Percentiles rank a stretch among this genome's conserved stretches.
Evolutionary conservation across 2,329 filamentous ascomycete genomes (phyloP).

Genomic region (Daldinia sp.): DNA sequence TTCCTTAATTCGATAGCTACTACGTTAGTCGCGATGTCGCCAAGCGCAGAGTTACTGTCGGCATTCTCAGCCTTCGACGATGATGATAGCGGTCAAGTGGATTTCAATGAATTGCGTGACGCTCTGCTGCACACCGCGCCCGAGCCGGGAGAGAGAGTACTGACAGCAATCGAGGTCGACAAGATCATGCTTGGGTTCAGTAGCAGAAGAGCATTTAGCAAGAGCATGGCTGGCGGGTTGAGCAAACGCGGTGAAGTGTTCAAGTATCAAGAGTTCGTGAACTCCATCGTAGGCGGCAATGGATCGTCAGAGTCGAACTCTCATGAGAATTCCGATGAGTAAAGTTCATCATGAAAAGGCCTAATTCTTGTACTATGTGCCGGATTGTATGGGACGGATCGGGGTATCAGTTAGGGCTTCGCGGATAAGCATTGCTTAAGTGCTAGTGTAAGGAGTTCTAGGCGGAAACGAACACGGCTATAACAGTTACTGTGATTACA

Average conservation of each 20-base stretch:
- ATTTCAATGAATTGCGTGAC: conserved; percentile 81
- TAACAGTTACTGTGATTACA: not conserved
- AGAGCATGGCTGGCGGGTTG: conserved; percentile 56
- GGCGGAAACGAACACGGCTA: not conserved
- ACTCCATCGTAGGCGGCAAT: conserved; percentile 67
- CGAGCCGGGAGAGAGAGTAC: conserved; percentile 70
- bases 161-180: conserved; percentile 81
- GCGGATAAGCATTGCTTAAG: not conserved
- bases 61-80: conserved; percentile 96
- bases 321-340: conserved; percentile 48
- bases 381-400: not conserved
- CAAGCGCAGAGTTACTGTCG: conserved; percentile 80
- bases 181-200: conserved; percentile 88
- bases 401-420: not conserved
- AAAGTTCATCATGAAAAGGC: conserved; percentile 29
- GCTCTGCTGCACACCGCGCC: conserved; percentile 84
- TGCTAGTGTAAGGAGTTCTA: conserved; percentile 15
- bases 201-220: conserved; percentile 82
- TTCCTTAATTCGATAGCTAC: conserved; percentile 86
- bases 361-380: conserved; percentile 3
- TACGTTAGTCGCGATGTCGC: conserved; percentile 77
- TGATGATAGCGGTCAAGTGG: conserved; percentile 92
- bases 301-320: conserved; percentile 35
- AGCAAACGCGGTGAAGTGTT: conserved; percentile 86
- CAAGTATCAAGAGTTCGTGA: conserved; percentile 91